phyloP scores from a whole-genome alignment of 176 grass and related monocot species.

The Chrysopogon serrulatus region DNA sequence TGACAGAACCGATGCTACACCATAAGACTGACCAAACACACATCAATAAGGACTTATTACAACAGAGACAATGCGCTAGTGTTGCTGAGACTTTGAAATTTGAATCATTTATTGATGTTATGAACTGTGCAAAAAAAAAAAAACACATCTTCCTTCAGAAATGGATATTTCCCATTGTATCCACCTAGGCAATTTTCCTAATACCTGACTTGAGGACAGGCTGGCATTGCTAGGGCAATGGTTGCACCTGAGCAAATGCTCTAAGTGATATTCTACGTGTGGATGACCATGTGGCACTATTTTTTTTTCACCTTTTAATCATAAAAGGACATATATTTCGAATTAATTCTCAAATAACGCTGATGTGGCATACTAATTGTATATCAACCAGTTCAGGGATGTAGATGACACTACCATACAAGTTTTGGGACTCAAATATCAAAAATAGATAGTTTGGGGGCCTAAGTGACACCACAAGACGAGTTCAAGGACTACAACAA shows the following conservation, averaged over 20 bases:
- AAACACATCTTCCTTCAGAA: neutral
- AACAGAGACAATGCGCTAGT: neutral
- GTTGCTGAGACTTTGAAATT: neutral
- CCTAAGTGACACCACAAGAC: neutral
- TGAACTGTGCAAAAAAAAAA: neutral
- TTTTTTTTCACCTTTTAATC: neutral
- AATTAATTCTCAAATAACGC: no score
- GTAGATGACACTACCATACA: no score
- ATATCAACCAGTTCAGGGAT: no score
- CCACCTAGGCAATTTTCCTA: neutral
- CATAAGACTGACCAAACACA: neutral
- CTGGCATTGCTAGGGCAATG: neutral
- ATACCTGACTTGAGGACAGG: neutral
- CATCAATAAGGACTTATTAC: neutral
- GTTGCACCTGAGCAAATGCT: neutral
- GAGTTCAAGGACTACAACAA: neutral
- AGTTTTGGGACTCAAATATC: no score
- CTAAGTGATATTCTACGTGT: neutral
- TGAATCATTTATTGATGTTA: neutral
- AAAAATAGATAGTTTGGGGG: no score
- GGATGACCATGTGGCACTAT: neutral
- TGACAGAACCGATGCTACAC: neutral
- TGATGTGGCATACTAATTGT: no score
- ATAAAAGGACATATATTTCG: neutral
- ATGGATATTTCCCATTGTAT: neutral